Percentiles rank a stretch among this genome's conserved stretches.
Evolutionary conservation across 2,329 filamentous ascomycete genomes (phyloP).

Genomic region (Diaporthe sp.): DNA sequence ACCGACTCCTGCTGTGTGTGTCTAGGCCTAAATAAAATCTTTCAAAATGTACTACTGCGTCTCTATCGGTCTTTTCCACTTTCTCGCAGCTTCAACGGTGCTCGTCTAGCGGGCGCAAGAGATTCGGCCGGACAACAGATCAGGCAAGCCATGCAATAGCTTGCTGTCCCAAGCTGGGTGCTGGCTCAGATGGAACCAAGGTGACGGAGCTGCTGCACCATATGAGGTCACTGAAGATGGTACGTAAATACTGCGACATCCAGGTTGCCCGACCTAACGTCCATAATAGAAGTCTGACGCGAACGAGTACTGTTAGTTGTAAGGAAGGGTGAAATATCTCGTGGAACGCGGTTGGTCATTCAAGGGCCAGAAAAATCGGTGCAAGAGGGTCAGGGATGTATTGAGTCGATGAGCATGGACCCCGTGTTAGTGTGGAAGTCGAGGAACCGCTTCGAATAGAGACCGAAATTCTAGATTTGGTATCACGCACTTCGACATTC

Average conservation of each 20-base stretch:
- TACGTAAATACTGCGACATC: too few relatives aligned
- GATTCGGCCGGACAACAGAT: too few relatives aligned
- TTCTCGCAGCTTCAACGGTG: slow-evolving; percentile 7
- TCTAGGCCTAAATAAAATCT: neutral
- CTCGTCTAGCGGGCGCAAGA: neutral
- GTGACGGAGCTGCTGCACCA: neutral
- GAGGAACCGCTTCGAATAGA: neutral
- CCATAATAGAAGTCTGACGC: too few relatives aligned
- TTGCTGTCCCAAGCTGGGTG: neutral
- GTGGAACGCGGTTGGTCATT: too few relatives aligned
- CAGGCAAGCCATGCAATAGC: neutral
- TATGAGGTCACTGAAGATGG: neutral
- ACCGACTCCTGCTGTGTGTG: neutral
- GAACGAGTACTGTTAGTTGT: accelerated
- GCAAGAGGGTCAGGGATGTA: too few relatives aligned
- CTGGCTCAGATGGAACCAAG: too few relatives aligned
- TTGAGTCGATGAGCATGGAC: neutral
- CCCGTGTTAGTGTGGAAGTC: neutral
- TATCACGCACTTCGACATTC: neutral
- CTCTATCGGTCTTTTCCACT: slow-evolving; percentile 29
- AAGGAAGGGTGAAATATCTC: too few relatives aligned
- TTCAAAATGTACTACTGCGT: slow-evolving; percentile 27
- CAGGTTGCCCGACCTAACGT: neutral
- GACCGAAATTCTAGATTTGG: neutral
- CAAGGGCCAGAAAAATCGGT: neutral